Evolutionary conservation across 306 rosid species (phyloP), one percentile per base, ranked within the genome.

Genomic region (Sesbania bispinosa): DNA sequence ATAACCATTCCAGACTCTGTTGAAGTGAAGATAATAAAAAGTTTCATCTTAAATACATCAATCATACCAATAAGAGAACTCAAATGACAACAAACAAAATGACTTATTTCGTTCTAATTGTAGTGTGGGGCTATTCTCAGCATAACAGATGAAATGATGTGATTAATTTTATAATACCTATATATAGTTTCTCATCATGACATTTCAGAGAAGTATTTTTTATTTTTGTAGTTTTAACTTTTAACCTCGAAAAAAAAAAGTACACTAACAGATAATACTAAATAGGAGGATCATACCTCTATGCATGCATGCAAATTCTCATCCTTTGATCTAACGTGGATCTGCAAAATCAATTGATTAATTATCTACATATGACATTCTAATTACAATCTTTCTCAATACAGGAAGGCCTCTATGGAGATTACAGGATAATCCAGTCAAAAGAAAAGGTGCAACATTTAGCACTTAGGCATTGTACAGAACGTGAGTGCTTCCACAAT

Each of bases 1-100:
- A 69, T 85, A 91, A 59, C 96, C 96, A 88, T 84, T 88, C 93
- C 74, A 95, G 79, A 61, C 88, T 80, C 99, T 95, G 99, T 75
- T 30, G 19, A 78, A 75, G 45, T 13, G 23, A 72, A 71, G 43
- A 62, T 67, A 60, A 77, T 46, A 79, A 62, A 21, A 35, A 74
- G 59, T 26, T 77, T 79, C 83, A 63, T 59, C 43, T 57, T 69
- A 62, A 76, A 60, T 30, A 45, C 13, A 13, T 67, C 14, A 77
- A 39, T 5, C 21, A 43, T 9, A 33, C 9, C 24, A 41, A 66
- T 21, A 46, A 42, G n/a, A 36, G 30, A 47, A 62, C 29, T 4
- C 18, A 14, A 5, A 30, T 53, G 10, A 21, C 48, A 20, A 23
- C 35, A 19, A 54, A 69, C 15, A 30, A 24, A 19, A 43, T 26